phyloP scores from a whole-genome alignment of 2,329 filamentous ascomycete genomes.

The Pyricularia pennisetigena region DNA sequence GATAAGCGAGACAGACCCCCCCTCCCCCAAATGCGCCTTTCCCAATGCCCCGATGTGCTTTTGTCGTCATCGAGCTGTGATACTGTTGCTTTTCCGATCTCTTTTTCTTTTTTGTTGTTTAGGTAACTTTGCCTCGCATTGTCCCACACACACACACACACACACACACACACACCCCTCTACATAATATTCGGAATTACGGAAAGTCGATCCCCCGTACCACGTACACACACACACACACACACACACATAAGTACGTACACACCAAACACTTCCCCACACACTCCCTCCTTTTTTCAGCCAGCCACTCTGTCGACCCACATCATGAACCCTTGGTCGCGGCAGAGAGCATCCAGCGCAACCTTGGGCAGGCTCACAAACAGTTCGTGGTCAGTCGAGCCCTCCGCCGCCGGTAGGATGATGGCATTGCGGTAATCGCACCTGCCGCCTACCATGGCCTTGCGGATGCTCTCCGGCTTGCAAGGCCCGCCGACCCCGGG shows the following conservation, averaged over 20 bases:
- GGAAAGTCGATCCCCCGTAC: background rate
- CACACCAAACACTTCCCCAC: background rate
- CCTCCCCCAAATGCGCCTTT: too few species aligned
- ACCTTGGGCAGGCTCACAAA: slow-evolving; percentile 19
- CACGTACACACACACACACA: background rate
- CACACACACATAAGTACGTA: background rate
- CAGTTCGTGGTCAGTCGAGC: slow-evolving; percentile 17
- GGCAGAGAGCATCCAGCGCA: slow-evolving; percentile 18
- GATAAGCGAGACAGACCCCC: too few species aligned
- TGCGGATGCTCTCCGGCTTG: slow-evolving; percentile 19
- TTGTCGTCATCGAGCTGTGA: background rate
- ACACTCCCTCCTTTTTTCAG: slow-evolving; percentile 3
- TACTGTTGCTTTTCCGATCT: background rate
- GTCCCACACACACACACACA: background rate
- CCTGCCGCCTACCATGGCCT: slow-evolving; percentile 17
- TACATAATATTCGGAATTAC: background rate
- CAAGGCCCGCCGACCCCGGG: slow-evolving; percentile 12
- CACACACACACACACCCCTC: background rate
- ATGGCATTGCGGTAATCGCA: slow-evolving; percentile 17
- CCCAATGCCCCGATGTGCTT: too few species aligned
- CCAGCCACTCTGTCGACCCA: slow-evolving; percentile 17
- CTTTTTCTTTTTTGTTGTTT: background rate
- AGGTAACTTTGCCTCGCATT: too few species aligned
- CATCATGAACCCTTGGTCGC: slow-evolving; percentile 15
- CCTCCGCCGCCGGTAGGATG: slow-evolving; percentile 19